phyloP scores from a whole-genome alignment of 306 rosid species.

The Bauhinia variegata region DNA sequence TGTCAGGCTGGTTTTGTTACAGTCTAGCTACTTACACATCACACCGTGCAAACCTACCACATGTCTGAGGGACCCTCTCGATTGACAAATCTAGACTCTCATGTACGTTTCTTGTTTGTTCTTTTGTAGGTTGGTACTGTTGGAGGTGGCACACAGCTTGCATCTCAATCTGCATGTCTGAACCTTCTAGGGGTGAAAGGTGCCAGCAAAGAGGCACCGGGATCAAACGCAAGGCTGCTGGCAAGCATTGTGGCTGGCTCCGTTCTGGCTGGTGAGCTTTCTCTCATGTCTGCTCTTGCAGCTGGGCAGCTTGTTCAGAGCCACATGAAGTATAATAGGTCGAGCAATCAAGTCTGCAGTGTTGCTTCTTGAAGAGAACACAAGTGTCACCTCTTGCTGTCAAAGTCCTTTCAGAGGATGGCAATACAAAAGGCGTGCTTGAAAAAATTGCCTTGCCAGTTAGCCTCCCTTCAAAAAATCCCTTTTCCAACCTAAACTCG shows the following conservation, averaged over 20 bases:
- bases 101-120: no score
- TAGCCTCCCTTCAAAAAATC: no score
- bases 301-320: conserved; percentile 79
- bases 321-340: conserved; percentile 82
- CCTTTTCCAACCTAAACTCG: no score
- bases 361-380: conserved; percentile 32
- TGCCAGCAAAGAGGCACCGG: conserved; percentile 59
- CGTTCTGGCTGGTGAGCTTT: conserved; percentile 69
- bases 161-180: conserved; percentile 76
- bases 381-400: no score
- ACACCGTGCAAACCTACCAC: no score
- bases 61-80: no score
- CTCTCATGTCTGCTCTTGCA: conserved; percentile 73
- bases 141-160: conserved; percentile 81
- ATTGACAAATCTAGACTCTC: no score
- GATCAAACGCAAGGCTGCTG: conserved; percentile 60
- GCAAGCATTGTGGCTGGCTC: conserved; percentile 70
- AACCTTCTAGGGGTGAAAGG: conserved; percentile 80
- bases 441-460: no score
- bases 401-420: no score
- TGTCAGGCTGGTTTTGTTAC: no score
- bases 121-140: conserved; percentile 62
- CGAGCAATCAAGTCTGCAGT: conserved; percentile 50
- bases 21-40: no score
- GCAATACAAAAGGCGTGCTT: no score